phyloP scores from a whole-genome alignment of 148 eudicot genomes.

The Camellia granthamiana region DNA sequence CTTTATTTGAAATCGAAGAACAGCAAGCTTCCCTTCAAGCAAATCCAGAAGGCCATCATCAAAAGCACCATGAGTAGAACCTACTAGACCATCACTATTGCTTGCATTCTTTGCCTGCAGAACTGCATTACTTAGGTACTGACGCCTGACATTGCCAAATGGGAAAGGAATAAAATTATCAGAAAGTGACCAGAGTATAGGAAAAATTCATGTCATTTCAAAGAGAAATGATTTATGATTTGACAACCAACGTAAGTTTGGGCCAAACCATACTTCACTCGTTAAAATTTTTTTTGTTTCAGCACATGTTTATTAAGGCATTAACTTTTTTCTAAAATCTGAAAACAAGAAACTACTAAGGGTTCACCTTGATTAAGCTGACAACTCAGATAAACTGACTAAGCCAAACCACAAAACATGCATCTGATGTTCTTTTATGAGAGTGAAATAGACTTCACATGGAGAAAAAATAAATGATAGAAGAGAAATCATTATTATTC shows the following conservation, averaged over 20 bases:
- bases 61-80: constrained; percentile 51
- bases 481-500: constrained; percentile 5
- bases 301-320: neutral
- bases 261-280: neutral
- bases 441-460: too few species aligned
- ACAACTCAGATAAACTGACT: neutral
- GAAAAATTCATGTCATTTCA: neutral
- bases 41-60: constrained; percentile 89
- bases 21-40: constrained; percentile 94
- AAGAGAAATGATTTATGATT: neutral
- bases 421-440: neutral
- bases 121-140: constrained; percentile 87
- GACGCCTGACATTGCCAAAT: constrained; percentile 58
- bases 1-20: constrained; percentile 86
- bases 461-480: neutral
- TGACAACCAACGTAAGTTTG: neutral
- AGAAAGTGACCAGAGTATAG: neutral
- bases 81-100: constrained; percentile 42
- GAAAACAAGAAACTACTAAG: neutral
- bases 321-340: neutral
- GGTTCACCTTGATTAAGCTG: neutral
- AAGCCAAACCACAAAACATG: neutral
- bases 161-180: constrained; percentile 14
- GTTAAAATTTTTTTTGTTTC: too few species aligned
- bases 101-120: constrained; percentile 88